A percentile compares a stretch with the other conserved stretches of the same genome.
Evolutionary conservation across 352 stramenopile genomes (phyloP).

Genomic region (Pythium oligandrum): DNA sequence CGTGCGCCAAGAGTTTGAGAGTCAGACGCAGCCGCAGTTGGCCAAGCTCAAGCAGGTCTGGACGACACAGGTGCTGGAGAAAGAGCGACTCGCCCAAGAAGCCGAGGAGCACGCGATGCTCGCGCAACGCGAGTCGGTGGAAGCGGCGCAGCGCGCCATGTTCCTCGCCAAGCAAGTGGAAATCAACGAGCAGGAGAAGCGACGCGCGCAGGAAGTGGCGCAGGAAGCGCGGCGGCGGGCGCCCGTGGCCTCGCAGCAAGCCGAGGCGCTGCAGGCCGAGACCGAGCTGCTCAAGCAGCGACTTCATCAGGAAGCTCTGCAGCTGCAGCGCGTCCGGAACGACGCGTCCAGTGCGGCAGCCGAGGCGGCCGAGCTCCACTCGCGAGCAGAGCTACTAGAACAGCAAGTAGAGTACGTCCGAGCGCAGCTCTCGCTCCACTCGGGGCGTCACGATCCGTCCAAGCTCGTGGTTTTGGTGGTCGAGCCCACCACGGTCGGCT

Average conservation of each 20-base stretch:
- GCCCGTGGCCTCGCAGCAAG: conserved; percentile 56
- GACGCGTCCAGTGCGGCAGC: conserved; percentile 64
- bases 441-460: conserved; percentile 65
- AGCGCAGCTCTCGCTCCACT: conserved; percentile 71
- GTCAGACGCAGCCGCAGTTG: conserved; percentile 56
- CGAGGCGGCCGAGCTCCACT: conserved; percentile 62
- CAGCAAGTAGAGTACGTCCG: conserved; percentile 74
- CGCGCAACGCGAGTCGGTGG: conserved; percentile 68
- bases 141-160: conserved; percentile 58
- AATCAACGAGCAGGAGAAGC: conserved; percentile 83
- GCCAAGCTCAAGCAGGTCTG: conserved; percentile 42
- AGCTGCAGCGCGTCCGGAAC: conserved; percentile 64
- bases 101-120: conserved; percentile 65
- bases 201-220: conserved; percentile 55
- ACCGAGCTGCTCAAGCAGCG: conserved; percentile 73
- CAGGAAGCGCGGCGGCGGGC: conserved; percentile 59
- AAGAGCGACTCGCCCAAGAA: conserved; percentile 63
- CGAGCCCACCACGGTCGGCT: conserved; percentile 74
- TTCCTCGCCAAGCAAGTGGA: conserved; percentile 74
- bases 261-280: conserved; percentile 66
- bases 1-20: conserved; percentile 80
- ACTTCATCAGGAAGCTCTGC: conserved; percentile 58
- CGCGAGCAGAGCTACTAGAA: conserved; percentile 64
- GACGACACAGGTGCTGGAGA: conserved; percentile 62
- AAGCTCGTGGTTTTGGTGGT: conserved; percentile 80